Base-by-base conservation (phyloP, 2,329 filamentous ascomycete genomes). In the Fusarium armeniacum region DNA sequence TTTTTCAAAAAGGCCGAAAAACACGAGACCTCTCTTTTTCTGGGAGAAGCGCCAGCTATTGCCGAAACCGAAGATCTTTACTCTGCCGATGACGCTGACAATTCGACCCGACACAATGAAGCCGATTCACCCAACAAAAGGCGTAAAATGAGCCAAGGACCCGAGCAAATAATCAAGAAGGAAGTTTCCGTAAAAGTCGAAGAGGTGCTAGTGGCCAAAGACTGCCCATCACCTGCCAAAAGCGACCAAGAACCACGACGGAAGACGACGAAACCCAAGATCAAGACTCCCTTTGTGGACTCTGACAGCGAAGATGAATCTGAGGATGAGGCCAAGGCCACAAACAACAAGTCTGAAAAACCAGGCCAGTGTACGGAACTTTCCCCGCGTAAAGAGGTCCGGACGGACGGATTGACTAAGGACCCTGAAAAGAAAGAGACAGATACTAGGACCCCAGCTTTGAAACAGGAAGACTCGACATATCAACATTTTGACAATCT, bases 1-100 rank as follows among this genome's bases (percentile, higher is more conserved):
- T 94, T 93, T 78, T 94, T 94, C 76, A 89, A 91, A 74, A 93
- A 93, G 75, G 83, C 87, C 0, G 85, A 88, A 40, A 85, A 86
- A 54, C 81, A 85, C 59, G 84, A 90, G 66, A 82, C 89, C 58
- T 82, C 83, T 22, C 83, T 91, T 12, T 91, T 92, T 69, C 78
- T 84, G 0, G 79, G 77, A n/a, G 68, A 75, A 18, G 44, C 69
- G 5, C 54, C 72, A 3, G 73, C 71, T 11, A n/a, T 58, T 15
- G 58, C 63, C n/a, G 36, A 54, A 15, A 62, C 65, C 13, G 70
- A 79, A 33, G 72, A 79, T 50, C 46, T 77, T 8, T 76, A 79
- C 53, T 51, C 57, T 55, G 71, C 66, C 49, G 72, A 78, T 63
- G 74, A 78, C 46, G 71, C 65, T 49, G 71, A 78, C 59, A 73